A percentile compares a stretch with the other conserved stretches of the same genome.
phyloP scores from a whole-genome alignment of 192 early-diverging fungal species.

The Haplosporangium gracile region DNA sequence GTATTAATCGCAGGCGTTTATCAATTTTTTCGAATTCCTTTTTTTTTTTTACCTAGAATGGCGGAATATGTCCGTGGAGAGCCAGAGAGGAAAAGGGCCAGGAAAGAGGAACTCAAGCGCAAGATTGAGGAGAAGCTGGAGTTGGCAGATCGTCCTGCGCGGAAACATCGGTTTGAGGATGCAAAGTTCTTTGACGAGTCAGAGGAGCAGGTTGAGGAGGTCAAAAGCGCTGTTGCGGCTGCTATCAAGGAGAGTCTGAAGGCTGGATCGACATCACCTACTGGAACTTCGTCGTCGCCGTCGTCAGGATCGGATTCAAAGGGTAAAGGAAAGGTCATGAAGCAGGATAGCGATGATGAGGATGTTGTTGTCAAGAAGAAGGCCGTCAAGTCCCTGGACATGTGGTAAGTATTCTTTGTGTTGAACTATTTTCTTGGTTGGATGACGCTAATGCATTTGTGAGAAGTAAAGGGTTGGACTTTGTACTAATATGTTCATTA shows the following conservation, averaged over 20 bases:
- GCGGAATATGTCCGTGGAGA: slow-evolving; percentile 79
- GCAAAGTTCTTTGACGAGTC: slow-evolving; percentile 75
- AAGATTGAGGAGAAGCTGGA: slow-evolving; percentile 87
- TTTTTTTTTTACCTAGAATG: slow-evolving; percentile 57
- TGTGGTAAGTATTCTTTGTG: slow-evolving; percentile 31
- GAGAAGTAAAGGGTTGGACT: neutral
- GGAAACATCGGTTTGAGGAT: slow-evolving; percentile 90
- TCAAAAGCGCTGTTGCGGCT: slow-evolving; percentile 67
- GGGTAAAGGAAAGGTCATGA: slow-evolving; percentile 47
- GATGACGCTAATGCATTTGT: neutral
- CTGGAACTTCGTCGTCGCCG: neutral
- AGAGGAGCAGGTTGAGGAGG: slow-evolving; percentile 75
- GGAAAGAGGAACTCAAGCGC: slow-evolving; percentile 71
- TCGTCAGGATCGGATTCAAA: slow-evolving; percentile 17
- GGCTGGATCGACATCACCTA: slow-evolving; percentile 4
- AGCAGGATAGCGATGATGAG: neutral
- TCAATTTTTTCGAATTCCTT: neutral
- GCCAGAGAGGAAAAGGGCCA: slow-evolving; percentile 75
- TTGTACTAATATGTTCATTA: neutral
- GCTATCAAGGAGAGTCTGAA: slow-evolving; percentile 57
- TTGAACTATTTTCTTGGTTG: neutral
- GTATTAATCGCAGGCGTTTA: neutral
- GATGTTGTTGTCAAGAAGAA: slow-evolving; percentile 23
- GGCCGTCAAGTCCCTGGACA: slow-evolving; percentile 36
- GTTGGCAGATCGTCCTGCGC: slow-evolving; percentile 64